A percentile compares a stretch with the other conserved stretches of the same genome.
Conservation (phyloP, 2,329 filamentous ascomycete species). For the Dissoconium aciculare region DNA sequence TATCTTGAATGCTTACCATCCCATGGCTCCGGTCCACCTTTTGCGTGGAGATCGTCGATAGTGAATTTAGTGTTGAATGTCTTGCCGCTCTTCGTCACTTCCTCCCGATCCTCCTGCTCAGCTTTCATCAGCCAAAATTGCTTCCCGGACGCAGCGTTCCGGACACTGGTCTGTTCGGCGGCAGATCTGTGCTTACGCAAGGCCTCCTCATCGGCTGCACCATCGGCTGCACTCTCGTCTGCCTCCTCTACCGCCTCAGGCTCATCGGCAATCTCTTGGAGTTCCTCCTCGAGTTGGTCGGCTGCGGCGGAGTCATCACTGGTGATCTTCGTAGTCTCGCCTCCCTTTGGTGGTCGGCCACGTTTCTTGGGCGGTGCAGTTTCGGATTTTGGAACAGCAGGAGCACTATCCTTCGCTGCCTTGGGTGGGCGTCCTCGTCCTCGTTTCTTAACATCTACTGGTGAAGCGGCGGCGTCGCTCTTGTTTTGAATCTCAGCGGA, state of each 20-base stretch:
- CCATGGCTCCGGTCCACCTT: slow-evolving; percentile 72
- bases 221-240: background rate
- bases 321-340: slow-evolving; percentile 19
- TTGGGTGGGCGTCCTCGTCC: slow-evolving; percentile 10
- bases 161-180: slow-evolving; percentile 4
- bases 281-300: slow-evolving; percentile 19
- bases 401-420: slow-evolving; percentile 3
- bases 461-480: slow-evolving; percentile 15
- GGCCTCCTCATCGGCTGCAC: background rate
- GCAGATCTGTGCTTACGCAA: slow-evolving; percentile 7
- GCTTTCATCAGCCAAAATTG: slow-evolving; percentile 38
- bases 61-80: slow-evolving; percentile 83
- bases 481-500: slow-evolving; percentile 16
- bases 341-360: slow-evolving; percentile 17
- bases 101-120: slow-evolving; percentile 69
- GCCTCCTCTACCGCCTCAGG: slow-evolving; percentile 5
- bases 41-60: slow-evolving; percentile 70
- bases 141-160: slow-evolving; percentile 8
- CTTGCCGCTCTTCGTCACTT: slow-evolving; percentile 52
- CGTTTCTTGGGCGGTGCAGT: slow-evolving; percentile 16
- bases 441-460: slow-evolving; percentile 3
- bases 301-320: slow-evolving; percentile 17
- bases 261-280: slow-evolving; percentile 12
- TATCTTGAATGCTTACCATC: slow-evolving; percentile 45
- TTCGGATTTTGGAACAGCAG: slow-evolving; percentile 10